A percentile compares a stretch with the other conserved stretches of the same genome.
phyloP scores from a whole-genome alignment of 768 basidiomycete genomes.

The Austroboletus eburneus region DNA sequence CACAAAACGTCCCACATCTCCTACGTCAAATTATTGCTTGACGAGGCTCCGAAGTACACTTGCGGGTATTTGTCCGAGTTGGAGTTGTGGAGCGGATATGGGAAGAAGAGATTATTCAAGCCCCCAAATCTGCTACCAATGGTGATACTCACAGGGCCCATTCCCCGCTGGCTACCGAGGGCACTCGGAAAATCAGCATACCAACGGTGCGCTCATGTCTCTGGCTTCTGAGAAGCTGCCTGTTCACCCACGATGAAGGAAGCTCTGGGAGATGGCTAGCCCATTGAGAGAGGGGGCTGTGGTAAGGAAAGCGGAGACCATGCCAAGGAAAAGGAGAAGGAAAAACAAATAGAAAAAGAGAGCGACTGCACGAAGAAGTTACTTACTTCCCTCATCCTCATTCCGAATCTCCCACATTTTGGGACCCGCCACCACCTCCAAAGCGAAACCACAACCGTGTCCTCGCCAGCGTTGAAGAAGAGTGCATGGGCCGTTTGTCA shows the following conservation, averaged over 20 bases:
- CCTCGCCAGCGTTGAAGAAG: no score
- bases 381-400: slow-evolving; percentile 20
- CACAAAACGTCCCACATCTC: slow-evolving; percentile 44
- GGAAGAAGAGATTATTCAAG: slow-evolving; percentile 65
- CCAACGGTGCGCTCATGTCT: not conserved
- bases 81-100: slow-evolving; percentile 83
- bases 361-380: slow-evolving; percentile 14
- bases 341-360: slow-evolving; percentile 40
- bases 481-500: no score
- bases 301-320: no score
- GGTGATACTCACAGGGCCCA: no score
- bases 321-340: no score
- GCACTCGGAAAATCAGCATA: slow-evolving; percentile 3
- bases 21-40: slow-evolving; percentile 79
- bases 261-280: slow-evolving; percentile 67
- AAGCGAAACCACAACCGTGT: slow-evolving; percentile 42
- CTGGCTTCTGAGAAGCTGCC: slow-evolving; percentile 46
- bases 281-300: slow-evolving; percentile 55
- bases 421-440: no score
- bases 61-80: slow-evolving; percentile 86
- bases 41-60: slow-evolving; percentile 69
- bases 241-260: slow-evolving; percentile 57
- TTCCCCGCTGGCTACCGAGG: not conserved
- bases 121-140: slow-evolving; percentile 23
- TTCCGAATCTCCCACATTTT: slow-evolving; percentile 11